These are phyloP conservation scores for Ilyonectria mors-panacis DNA, from an alignment of 2,329 filamentous ascomycete species.

Conservation along the genomic window DNA sequence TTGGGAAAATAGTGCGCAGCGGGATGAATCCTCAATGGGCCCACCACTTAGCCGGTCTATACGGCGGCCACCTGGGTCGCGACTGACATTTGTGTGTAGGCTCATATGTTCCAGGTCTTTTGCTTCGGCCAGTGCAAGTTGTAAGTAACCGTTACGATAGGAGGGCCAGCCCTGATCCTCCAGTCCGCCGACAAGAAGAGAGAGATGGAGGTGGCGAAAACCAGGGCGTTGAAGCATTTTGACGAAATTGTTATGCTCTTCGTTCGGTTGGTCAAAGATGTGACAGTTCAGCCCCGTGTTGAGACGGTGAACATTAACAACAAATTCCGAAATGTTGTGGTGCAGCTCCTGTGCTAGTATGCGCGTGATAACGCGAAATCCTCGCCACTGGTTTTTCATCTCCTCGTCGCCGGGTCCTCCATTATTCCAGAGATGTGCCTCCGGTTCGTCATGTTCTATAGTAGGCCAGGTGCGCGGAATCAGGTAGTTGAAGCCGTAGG, in stretches of 20 bases:
- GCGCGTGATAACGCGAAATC: constrained; percentile 48
- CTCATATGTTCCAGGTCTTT: constrained; percentile 43
- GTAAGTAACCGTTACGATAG: constrained; percentile 5
- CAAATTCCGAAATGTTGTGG: constrained; percentile 51
- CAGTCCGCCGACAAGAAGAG: not conserved
- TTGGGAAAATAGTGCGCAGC: constrained; percentile 7
- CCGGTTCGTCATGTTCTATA: constrained; percentile 13
- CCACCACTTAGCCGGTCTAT: not conserved
- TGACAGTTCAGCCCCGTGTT: constrained; percentile 47
- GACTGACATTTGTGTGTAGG: constrained; percentile 26
- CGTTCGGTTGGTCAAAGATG: constrained; percentile 5
- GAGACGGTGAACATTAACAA: constrained; percentile 51
- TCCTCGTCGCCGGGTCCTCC: not conserved
- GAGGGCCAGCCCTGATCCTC: not conserved
- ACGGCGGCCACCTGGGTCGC: not conserved
- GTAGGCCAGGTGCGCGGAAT: constrained; percentile 49
- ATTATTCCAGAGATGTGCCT: not conserved
- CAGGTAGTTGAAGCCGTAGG: constrained; percentile 57
- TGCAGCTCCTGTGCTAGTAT: constrained; percentile 44
- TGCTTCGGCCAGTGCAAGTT: constrained; percentile 20
- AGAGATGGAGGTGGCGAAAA: constrained; percentile 23
- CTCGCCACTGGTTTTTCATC: constrained; percentile 49
- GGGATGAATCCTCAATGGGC: not conserved
- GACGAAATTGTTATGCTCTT: constrained; percentile 24
- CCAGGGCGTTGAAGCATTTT: constrained; percentile 10